These are phyloP conservation scores for Blastobotrys mokoenaii DNA, from an alignment of 805 yeast genomes.

Conservation along the genomic window DNA sequence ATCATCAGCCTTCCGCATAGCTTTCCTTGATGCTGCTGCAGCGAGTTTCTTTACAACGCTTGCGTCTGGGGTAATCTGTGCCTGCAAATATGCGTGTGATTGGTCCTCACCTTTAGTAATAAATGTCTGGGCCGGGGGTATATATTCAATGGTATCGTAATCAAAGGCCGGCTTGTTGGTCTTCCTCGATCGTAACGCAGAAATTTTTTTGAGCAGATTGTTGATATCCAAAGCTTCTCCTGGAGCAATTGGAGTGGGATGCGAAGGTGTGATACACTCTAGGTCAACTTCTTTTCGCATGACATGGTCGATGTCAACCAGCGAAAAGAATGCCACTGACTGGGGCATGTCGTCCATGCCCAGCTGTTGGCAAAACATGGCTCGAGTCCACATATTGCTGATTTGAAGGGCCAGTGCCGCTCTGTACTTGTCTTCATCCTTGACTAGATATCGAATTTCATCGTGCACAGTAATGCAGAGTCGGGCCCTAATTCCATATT, in stretches of 20 bases:
- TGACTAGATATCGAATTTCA: slow-evolving; percentile 76
- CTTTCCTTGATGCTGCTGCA: no score
- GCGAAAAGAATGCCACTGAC: slow-evolving; percentile 90
- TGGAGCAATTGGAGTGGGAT: slow-evolving; percentile 57
- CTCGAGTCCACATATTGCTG: slow-evolving; percentile 91
- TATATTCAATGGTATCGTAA: no score
- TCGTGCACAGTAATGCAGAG: slow-evolving; percentile 88
- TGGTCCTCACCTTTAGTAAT: no score
- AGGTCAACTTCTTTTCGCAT: slow-evolving; percentile 88
- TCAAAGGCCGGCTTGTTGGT: no score
- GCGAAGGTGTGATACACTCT: slow-evolving; percentile 88
- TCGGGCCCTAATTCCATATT: slow-evolving; percentile 64
- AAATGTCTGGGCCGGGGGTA: no score
- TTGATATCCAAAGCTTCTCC: slow-evolving; percentile 71
- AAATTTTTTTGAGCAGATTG: slow-evolving; percentile 34
- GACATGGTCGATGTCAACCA: slow-evolving; percentile 83
- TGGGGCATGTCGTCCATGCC: slow-evolving; percentile 89
- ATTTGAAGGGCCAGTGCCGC: slow-evolving; percentile 81
- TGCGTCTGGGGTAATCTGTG: no score
- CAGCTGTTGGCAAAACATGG: slow-evolving; percentile 86
- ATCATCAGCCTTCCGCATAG: no score
- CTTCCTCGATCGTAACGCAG: slow-evolving; percentile 11
- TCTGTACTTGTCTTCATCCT: slow-evolving; percentile 63
- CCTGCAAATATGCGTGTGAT: no score
- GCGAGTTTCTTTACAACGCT: no score